A percentile compares a stretch with the other conserved stretches of the same genome.
Conservation (phyloP, 768 basidiomycete genomes). For the Suillus ampliporus region DNA sequence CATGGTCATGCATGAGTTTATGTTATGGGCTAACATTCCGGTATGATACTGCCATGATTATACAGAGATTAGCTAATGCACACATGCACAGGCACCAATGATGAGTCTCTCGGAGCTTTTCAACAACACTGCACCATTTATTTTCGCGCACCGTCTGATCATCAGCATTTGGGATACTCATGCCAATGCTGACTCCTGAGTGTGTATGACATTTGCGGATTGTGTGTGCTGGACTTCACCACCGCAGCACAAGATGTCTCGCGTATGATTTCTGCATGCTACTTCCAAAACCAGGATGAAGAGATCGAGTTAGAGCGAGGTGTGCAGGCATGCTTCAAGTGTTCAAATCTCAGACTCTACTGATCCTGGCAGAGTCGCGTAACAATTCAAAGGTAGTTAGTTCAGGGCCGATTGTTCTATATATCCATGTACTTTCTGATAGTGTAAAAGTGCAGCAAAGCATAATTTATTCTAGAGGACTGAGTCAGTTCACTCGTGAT, state of each 20-base stretch:
- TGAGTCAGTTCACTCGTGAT: background rate
- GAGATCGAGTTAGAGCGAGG: background rate
- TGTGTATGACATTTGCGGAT: background rate
- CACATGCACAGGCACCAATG: background rate
- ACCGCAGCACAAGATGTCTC: background rate
- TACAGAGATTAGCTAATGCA: background rate
- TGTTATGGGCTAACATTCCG: background rate
- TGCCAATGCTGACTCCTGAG: background rate
- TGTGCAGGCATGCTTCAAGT: background rate
- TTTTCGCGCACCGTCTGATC: background rate
- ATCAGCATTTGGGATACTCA: background rate
- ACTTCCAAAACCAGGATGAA: no score
- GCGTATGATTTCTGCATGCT: background rate
- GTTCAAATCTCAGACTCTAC: no score
- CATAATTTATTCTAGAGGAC: background rate
- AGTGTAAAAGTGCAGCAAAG: background rate
- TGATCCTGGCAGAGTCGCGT: background rate
- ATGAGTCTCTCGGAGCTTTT: background rate
- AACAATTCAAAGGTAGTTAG: background rate
- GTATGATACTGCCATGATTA: background rate
- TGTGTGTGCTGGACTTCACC: background rate
- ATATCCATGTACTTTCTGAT: background rate
- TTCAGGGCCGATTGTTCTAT: background rate
- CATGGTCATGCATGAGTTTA: no score
- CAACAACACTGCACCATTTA: background rate